Base-by-base conservation (phyloP, 208 protist species). In the Leishmania tarentolae region DNA sequence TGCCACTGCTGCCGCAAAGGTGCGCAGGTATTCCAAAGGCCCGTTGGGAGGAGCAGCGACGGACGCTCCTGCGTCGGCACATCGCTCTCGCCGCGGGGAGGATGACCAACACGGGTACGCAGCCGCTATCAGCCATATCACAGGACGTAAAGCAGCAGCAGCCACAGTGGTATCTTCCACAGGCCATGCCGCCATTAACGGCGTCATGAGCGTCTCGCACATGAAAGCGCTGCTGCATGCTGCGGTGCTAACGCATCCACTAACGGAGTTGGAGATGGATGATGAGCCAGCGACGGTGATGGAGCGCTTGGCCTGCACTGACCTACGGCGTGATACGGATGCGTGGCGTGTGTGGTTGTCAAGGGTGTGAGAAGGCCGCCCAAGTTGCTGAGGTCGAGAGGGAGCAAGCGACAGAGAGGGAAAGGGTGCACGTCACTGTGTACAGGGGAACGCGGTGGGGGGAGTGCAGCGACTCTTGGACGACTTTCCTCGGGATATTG, bases 341-440 rank as follows among this genome's bases (percentile, higher is more conserved):
- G 87, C 85, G 72, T 96, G 93, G 93, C 90, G 89, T 40, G 83
- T 86, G 70, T 95, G 90, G 91, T 78, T 96, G 31, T 83, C 86
- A 21, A 88, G 92, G 79, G 87, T 95, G 13, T 92, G 44, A 50
- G 11, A 46, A 52, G 44, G 28, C 24, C 8, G 19, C 40, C 68
- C 9, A 44, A 52, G 37, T 7, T 73, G 8, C 68, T 47, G 44
- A 35, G 9, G 40, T 21, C 24, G 21, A 53, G 44, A 44, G 21
- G 31, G 28, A 35, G 5, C 11, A 21, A 73, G 42, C n/a, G 17
- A 47, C 3, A 28, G 68, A 8, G 2, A 6, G 0, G 61, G 31
- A 35, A 73, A 28, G 7, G 11, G 42, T 37, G 9, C 3, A 37
- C 42, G 7, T 46, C 28, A 19, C 3, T 59, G 50, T 40, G 71